These are phyloP conservation scores for Citrus reticulata DNA, from an alignment of 345 rosid genomes.

Conservation along the genomic window DNA sequence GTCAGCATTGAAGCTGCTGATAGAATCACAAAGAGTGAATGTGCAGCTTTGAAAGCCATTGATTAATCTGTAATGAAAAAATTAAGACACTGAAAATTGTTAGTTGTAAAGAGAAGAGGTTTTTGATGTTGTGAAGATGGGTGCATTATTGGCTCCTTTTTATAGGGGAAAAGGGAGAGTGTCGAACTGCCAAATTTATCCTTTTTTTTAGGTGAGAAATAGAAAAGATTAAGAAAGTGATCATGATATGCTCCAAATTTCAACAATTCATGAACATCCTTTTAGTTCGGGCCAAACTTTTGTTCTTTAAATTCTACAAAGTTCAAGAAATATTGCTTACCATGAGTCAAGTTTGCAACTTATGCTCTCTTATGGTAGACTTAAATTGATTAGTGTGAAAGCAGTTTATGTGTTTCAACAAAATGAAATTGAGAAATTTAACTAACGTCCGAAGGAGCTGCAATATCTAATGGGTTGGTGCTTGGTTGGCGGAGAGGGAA, in stretches of 20 bases:
- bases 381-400: too few relatives aligned
- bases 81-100: not conserved
- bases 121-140: not conserved
- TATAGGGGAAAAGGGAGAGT: slow-evolving; percentile 1
- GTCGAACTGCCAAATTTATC: slow-evolving; percentile 20
- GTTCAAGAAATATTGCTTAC: too few relatives aligned
- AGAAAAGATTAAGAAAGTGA: not conserved
- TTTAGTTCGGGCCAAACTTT: too few relatives aligned
- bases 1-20: slow-evolving; percentile 20
- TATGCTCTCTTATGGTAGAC: too few relatives aligned
- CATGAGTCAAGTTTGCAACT: too few relatives aligned
- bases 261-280: not conserved
- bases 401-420: too few relatives aligned
- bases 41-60: slow-evolving; percentile 17
- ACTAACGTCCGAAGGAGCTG: too few relatives aligned
- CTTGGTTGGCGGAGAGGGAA: not conserved
- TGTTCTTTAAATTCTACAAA: too few relatives aligned
- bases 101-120: not conserved
- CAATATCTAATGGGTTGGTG: too few relatives aligned
- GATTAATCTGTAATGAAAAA: not conserved
- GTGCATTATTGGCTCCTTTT: not conserved
- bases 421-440: too few relatives aligned
- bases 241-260: not conserved
- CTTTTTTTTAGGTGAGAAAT: not conserved
- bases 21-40: not conserved